Conservation (phyloP, 441 rosid genomes). For the Pelargonium myrrhifolium region DNA sequence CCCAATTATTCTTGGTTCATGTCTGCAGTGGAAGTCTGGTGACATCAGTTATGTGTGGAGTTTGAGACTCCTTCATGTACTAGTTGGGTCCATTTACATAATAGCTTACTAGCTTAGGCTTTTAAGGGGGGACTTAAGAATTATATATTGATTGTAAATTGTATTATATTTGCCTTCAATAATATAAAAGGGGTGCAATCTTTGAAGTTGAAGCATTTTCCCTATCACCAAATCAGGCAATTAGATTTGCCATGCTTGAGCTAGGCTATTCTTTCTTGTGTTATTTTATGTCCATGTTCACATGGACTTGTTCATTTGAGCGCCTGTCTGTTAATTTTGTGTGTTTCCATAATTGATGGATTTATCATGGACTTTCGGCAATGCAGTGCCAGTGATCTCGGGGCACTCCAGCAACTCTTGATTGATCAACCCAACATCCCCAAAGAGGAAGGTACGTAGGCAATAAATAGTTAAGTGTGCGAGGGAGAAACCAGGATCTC, state of each 20-base stretch:
- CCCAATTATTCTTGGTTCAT: background rate
- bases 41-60: background rate
- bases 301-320: background rate
- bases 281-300: background rate
- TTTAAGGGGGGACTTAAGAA: background rate
- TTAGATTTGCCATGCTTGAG: background rate
- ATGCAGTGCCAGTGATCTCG: slow-evolving; percentile 52
- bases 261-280: background rate
- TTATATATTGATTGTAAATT: background rate
- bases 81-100: too few relatives aligned
- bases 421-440: slow-evolving; percentile 74
- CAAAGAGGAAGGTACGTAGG: slow-evolving; percentile 52
- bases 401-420: slow-evolving; percentile 55
- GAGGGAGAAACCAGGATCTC: background rate
- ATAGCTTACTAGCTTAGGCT: too few relatives aligned
- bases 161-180: background rate
- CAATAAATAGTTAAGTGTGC: background rate
- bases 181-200: background rate
- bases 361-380: slow-evolving; percentile 10
- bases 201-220: background rate
- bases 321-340: too few relatives aligned
- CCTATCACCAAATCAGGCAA: background rate
- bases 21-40: background rate
- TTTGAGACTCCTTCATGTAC: background rate
- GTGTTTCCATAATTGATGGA: background rate